These are phyloP conservation scores for Paramecium biaurelia DNA, from an alignment of 73 alveolate species.

Conservation along the genomic window DNA sequence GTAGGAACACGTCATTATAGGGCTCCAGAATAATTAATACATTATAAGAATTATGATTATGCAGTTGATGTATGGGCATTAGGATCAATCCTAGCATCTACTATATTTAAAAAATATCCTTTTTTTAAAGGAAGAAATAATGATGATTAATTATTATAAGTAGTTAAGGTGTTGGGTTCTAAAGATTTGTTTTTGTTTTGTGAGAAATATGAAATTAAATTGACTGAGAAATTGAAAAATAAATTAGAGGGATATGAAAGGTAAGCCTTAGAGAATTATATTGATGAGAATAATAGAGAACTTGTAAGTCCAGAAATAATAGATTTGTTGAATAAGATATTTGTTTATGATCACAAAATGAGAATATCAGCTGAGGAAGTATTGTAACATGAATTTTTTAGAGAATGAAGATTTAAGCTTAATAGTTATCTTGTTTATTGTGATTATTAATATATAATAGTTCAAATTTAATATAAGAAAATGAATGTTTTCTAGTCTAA, in stretches of 20 bases:
- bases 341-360: background rate
- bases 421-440: background rate
- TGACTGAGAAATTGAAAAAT: background rate
- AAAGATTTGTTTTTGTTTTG: background rate
- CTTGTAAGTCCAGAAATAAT: background rate
- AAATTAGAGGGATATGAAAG: conserved; percentile 8
- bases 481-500: background rate
- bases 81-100: conserved; percentile 87
- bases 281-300: background rate
- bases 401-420: background rate
- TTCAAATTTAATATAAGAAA: background rate
- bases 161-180: conserved; percentile 43
- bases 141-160: conserved; percentile 31
- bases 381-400: background rate
- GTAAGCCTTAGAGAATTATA: background rate
- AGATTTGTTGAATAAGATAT: conserved; percentile 2
- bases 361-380: background rate
- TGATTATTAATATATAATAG: background rate
- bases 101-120: conserved; percentile 73
- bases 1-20: conserved; percentile 89
- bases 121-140: conserved; percentile 71
- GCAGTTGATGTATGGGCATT: conserved; percentile 90
- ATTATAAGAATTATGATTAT: conserved; percentile 79
- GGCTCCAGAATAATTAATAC: conserved; percentile 91
- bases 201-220: background rate